Conservation (phyloP, 1,139 yeast species). For the Scheffersomyces illinoinensis region DNA sequence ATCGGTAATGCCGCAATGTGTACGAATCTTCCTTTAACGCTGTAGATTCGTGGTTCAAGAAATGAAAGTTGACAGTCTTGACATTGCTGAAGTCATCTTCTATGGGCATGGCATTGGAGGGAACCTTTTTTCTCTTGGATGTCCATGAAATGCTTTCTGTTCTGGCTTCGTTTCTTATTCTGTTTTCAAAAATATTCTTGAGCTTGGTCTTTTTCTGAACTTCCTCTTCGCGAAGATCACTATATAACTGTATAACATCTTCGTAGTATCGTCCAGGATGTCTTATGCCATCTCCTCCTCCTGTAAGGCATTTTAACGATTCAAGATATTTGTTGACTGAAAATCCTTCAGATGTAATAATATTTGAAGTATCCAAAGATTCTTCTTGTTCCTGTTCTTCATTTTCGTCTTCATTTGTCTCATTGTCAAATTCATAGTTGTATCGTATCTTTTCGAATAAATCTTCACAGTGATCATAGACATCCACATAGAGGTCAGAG, state of each 20-base stretch:
- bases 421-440: slow-evolving; percentile 24
- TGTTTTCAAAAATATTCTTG: not conserved
- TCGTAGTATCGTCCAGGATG: not conserved
- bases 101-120: not conserved
- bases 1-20: not conserved
- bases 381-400: slow-evolving; percentile 8
- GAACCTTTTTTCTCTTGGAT: not conserved
- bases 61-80: not conserved
- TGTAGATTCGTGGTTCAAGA: not conserved
- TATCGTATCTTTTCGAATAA: slow-evolving; percentile 22
- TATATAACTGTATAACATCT: not conserved
- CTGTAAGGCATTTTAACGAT: not conserved
- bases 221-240: not conserved
- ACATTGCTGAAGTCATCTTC: not conserved
- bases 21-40: not conserved
- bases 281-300: not conserved
- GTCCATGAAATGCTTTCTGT: not conserved
- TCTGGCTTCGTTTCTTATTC: not conserved
- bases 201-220: not conserved
- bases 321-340: not conserved
- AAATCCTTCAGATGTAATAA: not conserved
- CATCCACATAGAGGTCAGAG: slow-evolving; percentile 9
- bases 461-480: slow-evolving; percentile 22
- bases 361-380: not conserved
- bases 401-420: slow-evolving; percentile 9